A percentile compares a stretch with the other conserved stretches of the same genome.
phyloP scores from a whole-genome alignment of 257 asterid species.

The Cordia subcordata region DNA sequence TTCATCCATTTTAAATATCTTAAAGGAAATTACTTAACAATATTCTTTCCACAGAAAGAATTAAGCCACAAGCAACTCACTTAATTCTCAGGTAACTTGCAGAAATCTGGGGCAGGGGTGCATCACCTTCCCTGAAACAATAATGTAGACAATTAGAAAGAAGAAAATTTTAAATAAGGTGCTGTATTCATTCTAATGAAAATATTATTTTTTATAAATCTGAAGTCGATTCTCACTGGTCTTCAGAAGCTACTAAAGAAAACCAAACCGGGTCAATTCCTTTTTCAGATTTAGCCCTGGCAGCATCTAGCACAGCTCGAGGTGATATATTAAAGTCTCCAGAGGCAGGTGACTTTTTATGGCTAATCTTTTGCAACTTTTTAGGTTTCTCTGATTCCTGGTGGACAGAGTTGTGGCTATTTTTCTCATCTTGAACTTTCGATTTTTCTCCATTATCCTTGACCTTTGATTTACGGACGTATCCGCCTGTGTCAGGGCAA shows the following conservation, averaged over 20 bases:
- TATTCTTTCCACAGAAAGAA: no score
- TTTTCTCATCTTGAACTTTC: constrained; percentile 56
- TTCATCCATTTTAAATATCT: no score
- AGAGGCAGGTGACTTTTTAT: constrained; percentile 49
- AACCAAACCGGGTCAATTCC: constrained; percentile 80
- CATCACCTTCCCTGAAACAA: constrained; percentile 64
- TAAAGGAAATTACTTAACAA: no score
- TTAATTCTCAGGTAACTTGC: constrained; percentile 80
- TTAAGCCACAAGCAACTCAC: constrained; percentile 33
- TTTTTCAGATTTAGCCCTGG: constrained; percentile 42
- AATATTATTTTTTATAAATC: constrained; percentile 1
- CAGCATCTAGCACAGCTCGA: constrained; percentile 69
- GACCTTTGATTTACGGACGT: constrained; percentile 44
- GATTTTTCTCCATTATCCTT: constrained; percentile 60
- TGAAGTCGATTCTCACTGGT: constrained; percentile 52
- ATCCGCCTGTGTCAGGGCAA: constrained; percentile 52
- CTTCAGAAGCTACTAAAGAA: constrained; percentile 73
- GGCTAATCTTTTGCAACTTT: constrained; percentile 57
- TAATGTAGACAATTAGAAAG: constrained; percentile 23
- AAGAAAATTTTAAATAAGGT: constrained; percentile 7
- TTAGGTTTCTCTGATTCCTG: constrained; percentile 66
- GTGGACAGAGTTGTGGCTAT: constrained; percentile 36
- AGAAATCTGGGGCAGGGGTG: constrained; percentile 82
- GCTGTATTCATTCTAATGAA: not conserved
- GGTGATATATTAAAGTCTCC: constrained; percentile 64